Evolutionary conservation across 2,329 filamentous ascomycete genomes (phyloP), one percentile per base, ranked within the genome.

Genomic region (Colletotrichum euphorbiae): DNA sequence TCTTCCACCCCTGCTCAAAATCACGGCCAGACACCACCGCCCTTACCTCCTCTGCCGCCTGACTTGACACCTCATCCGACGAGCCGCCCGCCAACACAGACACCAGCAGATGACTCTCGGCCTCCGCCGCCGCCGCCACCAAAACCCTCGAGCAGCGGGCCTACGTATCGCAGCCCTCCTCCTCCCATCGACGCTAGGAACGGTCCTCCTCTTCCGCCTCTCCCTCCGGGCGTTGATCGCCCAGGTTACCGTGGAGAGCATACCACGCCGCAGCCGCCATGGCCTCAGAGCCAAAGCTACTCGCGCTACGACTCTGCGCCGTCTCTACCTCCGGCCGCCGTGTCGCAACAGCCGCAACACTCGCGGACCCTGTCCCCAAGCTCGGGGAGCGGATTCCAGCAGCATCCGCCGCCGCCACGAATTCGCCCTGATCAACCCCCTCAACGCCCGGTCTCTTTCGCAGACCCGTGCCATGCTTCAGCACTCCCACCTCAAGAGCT

Each of bases 31-130:
- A 81, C 83, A 65, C 89, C 90, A 55, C 91, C 91, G 36, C 89
- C 90, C 12, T 79, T 91, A n/a, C 92, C 92, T 67, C 91, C 92
- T 61, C 82, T 91, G 17, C 92, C 91, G 8, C 88, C 89, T 28
- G 90, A 91, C 73, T 81, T 91, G 67, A 80, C 83, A 51, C 78
- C 82, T 61, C 79, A 78, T 31, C 79, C 81, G n/a, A 71, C 75
- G 3, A 76, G 73, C 33, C 78, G 75, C 51, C 65, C 73, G 59
- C 19, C 48, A n/a, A 48, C 56, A 15, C 82, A 74, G 48, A 80
- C 73, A 71, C 80, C 72, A 52, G 71, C 72, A 6, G 74, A 71
- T 54, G 77, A 78, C 50, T 71, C 75, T 6, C 78, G 78, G 9
- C 81, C 83, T 3, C 85, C 84, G 0, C 83, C 83, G 4, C 85